Evolutionary conservation across 1,139 yeast genomes (phyloP).

Genomic region (Pichia sp.): DNA sequence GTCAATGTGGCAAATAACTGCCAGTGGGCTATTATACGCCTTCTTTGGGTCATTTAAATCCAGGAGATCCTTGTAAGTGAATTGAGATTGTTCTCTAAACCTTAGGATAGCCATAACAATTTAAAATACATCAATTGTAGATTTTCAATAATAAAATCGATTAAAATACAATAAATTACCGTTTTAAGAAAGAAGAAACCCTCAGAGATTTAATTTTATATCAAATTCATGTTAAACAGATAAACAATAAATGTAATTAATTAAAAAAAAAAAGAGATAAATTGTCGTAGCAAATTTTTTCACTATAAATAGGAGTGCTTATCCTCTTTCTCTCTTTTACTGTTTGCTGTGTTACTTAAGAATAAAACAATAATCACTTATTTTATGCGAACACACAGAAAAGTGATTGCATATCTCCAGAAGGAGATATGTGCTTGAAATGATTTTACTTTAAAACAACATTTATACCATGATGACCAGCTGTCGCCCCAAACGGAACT

Average conservation of each 20-base stretch:
- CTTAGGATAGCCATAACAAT: constrained; percentile 4
- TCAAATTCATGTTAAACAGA: too few species aligned
- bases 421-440: neutral
- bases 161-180: neutral
- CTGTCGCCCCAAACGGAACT: constrained; percentile 60
- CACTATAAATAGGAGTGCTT: neutral
- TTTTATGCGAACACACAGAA: neutral
- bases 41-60: constrained; percentile 40
- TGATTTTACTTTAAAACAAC: neutral
- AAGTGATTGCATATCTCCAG: neutral
- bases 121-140: too few species aligned
- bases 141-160: too few species aligned
- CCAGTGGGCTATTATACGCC: constrained; percentile 60
- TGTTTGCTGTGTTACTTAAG: neutral
- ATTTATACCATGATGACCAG: constrained; percentile 39
- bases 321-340: neutral
- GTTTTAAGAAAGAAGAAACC: constrained; percentile 1
- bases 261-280: too few species aligned
- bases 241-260: too few species aligned
- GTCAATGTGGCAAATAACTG: constrained; percentile 81
- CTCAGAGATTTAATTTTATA: neutral
- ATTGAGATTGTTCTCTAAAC: constrained; percentile 28
- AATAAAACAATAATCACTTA: too few species aligned
- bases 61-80: constrained; percentile 41
- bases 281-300: neutral